A percentile compares a stretch with the other conserved stretches of the same genome.
phyloP scores from a whole-genome alignment of 129 eudicot species.

The Glebionis coronaria region DNA sequence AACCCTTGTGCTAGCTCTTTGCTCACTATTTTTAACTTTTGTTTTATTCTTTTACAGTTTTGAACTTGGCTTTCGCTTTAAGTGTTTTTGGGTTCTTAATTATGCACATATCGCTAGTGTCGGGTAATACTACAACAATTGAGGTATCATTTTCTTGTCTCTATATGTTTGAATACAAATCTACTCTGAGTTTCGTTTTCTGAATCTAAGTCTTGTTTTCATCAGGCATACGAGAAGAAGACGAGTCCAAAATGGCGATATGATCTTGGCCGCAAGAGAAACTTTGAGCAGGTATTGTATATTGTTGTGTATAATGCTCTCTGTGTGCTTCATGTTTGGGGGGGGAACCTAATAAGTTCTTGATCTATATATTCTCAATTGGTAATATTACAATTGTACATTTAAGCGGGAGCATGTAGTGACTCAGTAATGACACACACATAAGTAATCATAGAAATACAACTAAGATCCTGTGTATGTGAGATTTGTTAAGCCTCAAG shows the following conservation, averaged over 20 bases:
- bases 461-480: too few relatives aligned
- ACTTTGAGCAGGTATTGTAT: constrained; percentile 76
- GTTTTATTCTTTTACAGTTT: constrained; percentile 38
- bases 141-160: constrained; percentile 54
- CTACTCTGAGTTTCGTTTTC: neutral
- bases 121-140: constrained; percentile 83
- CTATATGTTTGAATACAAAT: neutral
- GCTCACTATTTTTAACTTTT: neutral
- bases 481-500: too few relatives aligned
- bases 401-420: too few relatives aligned
- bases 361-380: too few relatives aligned
- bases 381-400: too few relatives aligned
- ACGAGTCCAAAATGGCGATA: constrained; percentile 91
- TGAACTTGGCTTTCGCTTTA: constrained; percentile 87
- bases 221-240: constrained; percentile 91
- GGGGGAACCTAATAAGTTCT: neutral
- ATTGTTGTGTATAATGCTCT: neutral
- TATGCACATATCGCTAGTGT: constrained; percentile 87
- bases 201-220: constrained; percentile 1
- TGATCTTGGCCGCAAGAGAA: constrained; percentile 89
- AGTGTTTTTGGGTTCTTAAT: constrained; percentile 85
- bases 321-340: neutral
- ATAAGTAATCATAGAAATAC: too few relatives aligned
- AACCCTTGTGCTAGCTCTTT: neutral
- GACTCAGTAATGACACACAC: too few relatives aligned